These are phyloP conservation scores for Amanita muscaria DNA, from an alignment of 768 basidiomycete genomes.

Conservation along the genomic window DNA sequence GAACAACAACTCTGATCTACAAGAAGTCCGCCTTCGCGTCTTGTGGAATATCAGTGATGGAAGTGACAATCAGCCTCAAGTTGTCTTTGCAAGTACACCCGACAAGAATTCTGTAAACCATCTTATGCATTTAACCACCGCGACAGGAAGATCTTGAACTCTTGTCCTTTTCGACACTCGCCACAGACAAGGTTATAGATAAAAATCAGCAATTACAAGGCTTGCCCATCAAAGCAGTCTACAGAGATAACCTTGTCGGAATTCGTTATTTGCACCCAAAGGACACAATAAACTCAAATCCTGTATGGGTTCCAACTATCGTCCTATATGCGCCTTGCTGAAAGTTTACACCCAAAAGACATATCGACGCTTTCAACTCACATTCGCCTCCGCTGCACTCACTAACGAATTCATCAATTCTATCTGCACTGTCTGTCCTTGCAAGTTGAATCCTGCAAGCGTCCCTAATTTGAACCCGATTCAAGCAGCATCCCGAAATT, in stretches of 20 bases:
- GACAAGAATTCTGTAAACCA: not conserved
- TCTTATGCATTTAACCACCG: not conserved
- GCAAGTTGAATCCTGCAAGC: constrained; percentile 43
- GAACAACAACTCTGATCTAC: constrained; percentile 38
- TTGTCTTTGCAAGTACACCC: constrained; percentile 51
- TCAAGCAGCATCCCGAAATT: constrained; percentile 11
- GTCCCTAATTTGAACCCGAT: not conserved
- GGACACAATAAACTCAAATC: constrained; percentile 3
- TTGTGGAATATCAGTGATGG: constrained; percentile 46
- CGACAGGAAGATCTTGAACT: constrained; percentile 72
- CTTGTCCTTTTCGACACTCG: constrained; percentile 50
- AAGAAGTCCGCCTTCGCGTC: constrained; percentile 58
- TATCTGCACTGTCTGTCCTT: constrained; percentile 65
- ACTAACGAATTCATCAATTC: constrained; percentile 51
- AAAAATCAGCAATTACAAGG: constrained; percentile 31
- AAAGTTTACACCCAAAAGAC: constrained; percentile 32
- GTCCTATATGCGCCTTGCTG: constrained; percentile 3
- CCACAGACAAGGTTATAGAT: constrained; percentile 21
- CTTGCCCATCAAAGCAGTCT: constrained; percentile 74
- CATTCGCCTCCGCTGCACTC: constrained; percentile 42
- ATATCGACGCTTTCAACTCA: constrained; percentile 71
- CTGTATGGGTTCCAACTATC: not conserved
- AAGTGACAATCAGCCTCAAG: constrained; percentile 40
- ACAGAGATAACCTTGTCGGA: constrained; percentile 64
- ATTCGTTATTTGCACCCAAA: constrained; percentile 57